Evolutionary conservation across 352 stramenopile genomes (phyloP), one percentile per base, ranked within the genome.

Genomic region (Phytopythium aichiense): DNA sequence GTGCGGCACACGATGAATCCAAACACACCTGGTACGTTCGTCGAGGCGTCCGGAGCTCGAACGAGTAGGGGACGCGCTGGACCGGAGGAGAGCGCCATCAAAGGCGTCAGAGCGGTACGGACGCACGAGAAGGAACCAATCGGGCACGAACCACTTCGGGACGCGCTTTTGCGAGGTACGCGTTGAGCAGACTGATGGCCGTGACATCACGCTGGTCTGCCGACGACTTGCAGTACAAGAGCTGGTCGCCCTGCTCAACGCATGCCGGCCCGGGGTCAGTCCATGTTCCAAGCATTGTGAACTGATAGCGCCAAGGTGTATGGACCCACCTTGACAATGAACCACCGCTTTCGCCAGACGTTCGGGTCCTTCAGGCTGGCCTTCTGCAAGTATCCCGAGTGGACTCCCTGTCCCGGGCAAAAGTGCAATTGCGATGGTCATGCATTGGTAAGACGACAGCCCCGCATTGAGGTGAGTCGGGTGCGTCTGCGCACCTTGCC

Each of bases 211-310:
- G 81, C 62, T 91, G 86, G 60, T 95, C 89, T 28, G 78, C 77
- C 35, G 87, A 81, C 1, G 81, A 91, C 63, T 95, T 95, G 69
- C 86, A 93, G 63, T 95, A 95, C 46, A 91, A 58, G 2, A 95
- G 68, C 56, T 95, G 85, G 56, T 95, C 84, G 52, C 87, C 84
- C 73, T 84, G 58, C 22, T 28, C 45, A 13, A 15, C 11, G 13
- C 9, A 46, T 7, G 31, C 9, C 31, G 0, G n/a, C 6, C 3
- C 38, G 23, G 40, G 2, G 33, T 25, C 16, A 50, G 23, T 35
- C 9, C 12, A 58, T 22, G 20, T 30, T 4, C 9, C 5, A 37
- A 9, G 9, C 5, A 37, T 4, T 37, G 31, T 37, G 13, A 33
- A 35, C 18, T 18, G 20, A 51, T 12, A 7, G 38, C 9, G 38